Evolutionary conservation across 305 asterid genomes (phyloP).

Genomic region (Petunia hybrid): DNA sequence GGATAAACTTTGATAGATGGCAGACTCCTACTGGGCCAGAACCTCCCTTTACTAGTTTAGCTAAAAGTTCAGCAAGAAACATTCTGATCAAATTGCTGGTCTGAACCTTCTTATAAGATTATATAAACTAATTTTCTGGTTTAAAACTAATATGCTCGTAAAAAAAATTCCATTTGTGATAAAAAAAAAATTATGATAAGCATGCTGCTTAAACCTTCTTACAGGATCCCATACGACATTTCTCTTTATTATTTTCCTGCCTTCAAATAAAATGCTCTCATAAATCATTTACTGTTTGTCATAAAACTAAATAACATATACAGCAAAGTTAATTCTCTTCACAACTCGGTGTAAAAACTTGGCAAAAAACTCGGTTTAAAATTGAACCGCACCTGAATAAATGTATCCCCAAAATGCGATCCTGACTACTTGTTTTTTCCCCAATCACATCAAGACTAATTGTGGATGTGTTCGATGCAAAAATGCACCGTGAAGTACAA

Average conservation of each 20-base stretch:
- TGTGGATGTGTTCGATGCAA: slow-evolving; percentile 48
- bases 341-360: not conserved
- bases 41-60: not conserved
- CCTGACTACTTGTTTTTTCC: slow-evolving; percentile 37
- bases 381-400: slow-evolving; percentile 41
- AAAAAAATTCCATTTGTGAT: not conserved
- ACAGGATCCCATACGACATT: not conserved
- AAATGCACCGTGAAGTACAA: slow-evolving; percentile 46
- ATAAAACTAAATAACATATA: not conserved
- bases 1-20: no score
- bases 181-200: not conserved
- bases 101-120: not conserved
- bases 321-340: not conserved
- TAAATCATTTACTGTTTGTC: not conserved
- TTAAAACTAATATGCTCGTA: not conserved
- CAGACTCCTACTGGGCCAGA: not conserved
- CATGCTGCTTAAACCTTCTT: not conserved
- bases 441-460: slow-evolving; percentile 43
- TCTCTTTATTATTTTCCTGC: not conserved
- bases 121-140: not conserved
- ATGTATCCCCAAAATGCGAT: slow-evolving; percentile 44
- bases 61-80: not conserved
- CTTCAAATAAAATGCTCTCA: not conserved
- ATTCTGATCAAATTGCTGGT: not conserved
- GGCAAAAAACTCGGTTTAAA: not conserved